Percentiles rank a stretch among this genome's conserved stretches.
Conservation (phyloP, 1,139 yeast species). For the Geotrichum australiense region DNA sequence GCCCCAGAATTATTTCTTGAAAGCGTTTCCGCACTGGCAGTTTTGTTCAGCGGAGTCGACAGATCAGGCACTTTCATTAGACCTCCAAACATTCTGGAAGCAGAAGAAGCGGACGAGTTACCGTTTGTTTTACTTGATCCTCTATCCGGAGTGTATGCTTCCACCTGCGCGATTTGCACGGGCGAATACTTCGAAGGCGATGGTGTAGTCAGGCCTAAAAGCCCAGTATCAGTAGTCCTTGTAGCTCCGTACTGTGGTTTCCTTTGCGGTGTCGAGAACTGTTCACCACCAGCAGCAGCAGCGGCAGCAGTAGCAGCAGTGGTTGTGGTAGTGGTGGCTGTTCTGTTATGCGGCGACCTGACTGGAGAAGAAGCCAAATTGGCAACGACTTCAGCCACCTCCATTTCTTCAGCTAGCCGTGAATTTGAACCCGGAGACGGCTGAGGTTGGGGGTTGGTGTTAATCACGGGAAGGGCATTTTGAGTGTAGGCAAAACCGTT, state of each 20-base stretch:
- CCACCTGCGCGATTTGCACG: conserved; percentile 42
- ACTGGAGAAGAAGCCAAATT: conserved; percentile 15
- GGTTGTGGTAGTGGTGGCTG: no score
- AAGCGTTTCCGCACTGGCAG: conserved; percentile 21
- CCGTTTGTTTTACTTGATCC: conserved; percentile 36
- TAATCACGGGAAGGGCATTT: no score
- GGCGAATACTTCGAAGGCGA: conserved; percentile 37
- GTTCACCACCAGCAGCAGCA: no score
- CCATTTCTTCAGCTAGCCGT: conserved; percentile 12
- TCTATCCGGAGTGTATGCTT: conserved; percentile 78
- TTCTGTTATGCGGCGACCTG: background rate
- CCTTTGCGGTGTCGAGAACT: conserved; percentile 5
- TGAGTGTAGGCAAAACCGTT: conserved; percentile 11
- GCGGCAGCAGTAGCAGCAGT: background rate
- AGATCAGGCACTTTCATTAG: conserved; percentile 1
- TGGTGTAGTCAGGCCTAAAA: conserved; percentile 21
- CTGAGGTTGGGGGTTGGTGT: background rate
- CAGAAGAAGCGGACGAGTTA: conserved; percentile 2
- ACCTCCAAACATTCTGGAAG: conserved; percentile 3
- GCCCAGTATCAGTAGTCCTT: conserved; percentile 2
- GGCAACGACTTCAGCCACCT: conserved; percentile 16
- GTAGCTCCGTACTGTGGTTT: background rate
- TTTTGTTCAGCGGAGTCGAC: conserved; percentile 9
- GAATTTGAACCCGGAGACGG: conserved; percentile 1
- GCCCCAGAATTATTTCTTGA: background rate